Evolutionary conservation across 345 rosid species (phyloP).

Genomic region (Dimocarpus longan): DNA sequence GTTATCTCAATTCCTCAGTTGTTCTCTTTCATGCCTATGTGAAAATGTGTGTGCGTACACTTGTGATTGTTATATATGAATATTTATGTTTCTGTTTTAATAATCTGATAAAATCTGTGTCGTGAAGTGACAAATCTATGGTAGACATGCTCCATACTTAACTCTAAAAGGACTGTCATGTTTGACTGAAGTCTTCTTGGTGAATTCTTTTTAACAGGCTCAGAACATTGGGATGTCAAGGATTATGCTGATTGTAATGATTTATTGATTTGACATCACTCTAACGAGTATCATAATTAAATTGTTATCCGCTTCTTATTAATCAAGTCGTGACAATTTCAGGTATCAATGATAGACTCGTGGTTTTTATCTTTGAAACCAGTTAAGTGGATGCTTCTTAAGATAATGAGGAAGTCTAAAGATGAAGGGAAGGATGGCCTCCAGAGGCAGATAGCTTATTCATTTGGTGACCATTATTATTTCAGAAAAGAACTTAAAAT

Average conservation of each 20-base stretch:
- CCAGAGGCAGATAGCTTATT: slow-evolving; percentile 68
- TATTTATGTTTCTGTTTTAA: not conserved
- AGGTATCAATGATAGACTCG: slow-evolving; percentile 88
- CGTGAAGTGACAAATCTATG: not conserved
- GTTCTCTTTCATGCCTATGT: not conserved
- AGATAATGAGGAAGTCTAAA: slow-evolving; percentile 57
- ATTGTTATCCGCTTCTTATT: not conserved
- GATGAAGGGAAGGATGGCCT: slow-evolving; percentile 42
- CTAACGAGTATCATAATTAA: slow-evolving; percentile 2
- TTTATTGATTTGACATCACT: not conserved
- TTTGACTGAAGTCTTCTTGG: slow-evolving; percentile 2
- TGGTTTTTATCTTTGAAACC: slow-evolving; percentile 71
- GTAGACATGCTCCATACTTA: not conserved
- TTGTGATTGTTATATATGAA: not conserved
- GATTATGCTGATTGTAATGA: not conserved
- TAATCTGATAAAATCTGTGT: not conserved
- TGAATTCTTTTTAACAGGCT: not conserved
- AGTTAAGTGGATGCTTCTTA: slow-evolving; percentile 67
- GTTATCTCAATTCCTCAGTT: not conserved
- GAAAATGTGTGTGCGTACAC: not conserved
- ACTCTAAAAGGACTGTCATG: not conserved
- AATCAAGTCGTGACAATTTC: slow-evolving; percentile 9
- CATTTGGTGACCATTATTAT: slow-evolving; percentile 88
- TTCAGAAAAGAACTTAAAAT: slow-evolving; percentile 82
- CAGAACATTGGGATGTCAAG: not conserved